These are phyloP conservation scores for Auriscalpium orientale DNA, from an alignment of 768 basidiomycete genomes.

Conservation along the genomic window DNA sequence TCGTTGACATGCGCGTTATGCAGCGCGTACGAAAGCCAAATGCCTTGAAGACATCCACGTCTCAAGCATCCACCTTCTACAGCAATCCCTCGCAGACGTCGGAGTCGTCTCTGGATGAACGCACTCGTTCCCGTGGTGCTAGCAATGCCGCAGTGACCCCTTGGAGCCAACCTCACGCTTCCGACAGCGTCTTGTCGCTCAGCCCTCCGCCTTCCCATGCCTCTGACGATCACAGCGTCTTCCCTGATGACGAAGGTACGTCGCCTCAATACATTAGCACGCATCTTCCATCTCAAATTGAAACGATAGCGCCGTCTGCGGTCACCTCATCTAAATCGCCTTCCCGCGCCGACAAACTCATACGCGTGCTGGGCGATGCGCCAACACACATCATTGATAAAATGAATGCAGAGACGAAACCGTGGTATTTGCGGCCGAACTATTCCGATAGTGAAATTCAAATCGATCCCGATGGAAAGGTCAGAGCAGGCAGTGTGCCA, in stretches of 20 bases:
- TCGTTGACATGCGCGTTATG: constrained; percentile 39
- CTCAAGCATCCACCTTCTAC: constrained; percentile 18
- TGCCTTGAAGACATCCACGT: neutral
- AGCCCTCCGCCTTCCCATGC: neutral
- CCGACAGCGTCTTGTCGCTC: neutral
- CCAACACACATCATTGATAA: constrained; percentile 34
- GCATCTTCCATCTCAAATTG: neutral
- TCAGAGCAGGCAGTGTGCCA: constrained; percentile 79
- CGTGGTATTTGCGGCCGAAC: constrained; percentile 84
- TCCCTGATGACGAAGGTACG: constrained; percentile 20
- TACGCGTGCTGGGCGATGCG: constrained; percentile 60
- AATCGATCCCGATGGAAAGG: constrained; percentile 76
- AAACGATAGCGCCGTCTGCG: constrained; percentile 1
- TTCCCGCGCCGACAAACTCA: constrained; percentile 43
- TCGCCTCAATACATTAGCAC: neutral
- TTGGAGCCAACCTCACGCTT: constrained; percentile 1
- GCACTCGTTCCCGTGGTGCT: constrained; percentile 3
- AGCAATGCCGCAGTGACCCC: constrained; percentile 7
- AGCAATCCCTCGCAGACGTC: constrained; percentile 19
- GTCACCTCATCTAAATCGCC: constrained; percentile 17
- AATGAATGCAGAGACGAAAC: constrained; percentile 37
- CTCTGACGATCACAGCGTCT: constrained; percentile 10
- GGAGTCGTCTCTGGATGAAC: constrained; percentile 20
- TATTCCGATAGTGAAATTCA: constrained; percentile 75
- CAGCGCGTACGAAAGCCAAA: constrained; percentile 37